These are phyloP conservation scores for Candida pseudoglaebosa DNA, from an alignment of 805 yeast species.

Conservation along the genomic window DNA sequence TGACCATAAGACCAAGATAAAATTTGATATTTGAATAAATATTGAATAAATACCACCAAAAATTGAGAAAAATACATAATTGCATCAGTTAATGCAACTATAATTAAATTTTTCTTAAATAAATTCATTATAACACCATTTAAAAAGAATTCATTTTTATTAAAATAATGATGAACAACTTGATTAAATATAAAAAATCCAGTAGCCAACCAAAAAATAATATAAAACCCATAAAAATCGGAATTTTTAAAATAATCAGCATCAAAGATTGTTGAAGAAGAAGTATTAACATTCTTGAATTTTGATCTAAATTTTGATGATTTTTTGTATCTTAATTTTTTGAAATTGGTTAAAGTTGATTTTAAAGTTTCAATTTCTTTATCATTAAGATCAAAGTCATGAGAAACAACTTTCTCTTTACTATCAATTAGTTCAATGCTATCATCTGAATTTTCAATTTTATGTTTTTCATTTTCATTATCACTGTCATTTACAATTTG, in stretches of 20 bases:
- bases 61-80: conserved; percentile 70
- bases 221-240: conserved; percentile 74
- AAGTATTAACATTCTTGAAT: background rate
- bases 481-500: background rate
- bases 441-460: too few species aligned
- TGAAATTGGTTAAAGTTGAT: background rate
- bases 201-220: conserved; percentile 71
- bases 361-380: background rate
- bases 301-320: background rate
- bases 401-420: too few species aligned
- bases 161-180: conserved; percentile 49
- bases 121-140: conserved; percentile 54
- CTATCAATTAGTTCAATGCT: too few species aligned
- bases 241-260: conserved; percentile 40
- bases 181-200: conserved; percentile 52
- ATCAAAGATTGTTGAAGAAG: conserved; percentile 48
- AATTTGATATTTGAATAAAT: conserved; percentile 38
- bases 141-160: conserved; percentile 38
- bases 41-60: conserved; percentile 57
- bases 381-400: background rate
- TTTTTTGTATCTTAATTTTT: background rate
- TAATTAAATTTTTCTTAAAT: conserved; percentile 56
- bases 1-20: conserved; percentile 71
- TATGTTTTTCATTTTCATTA: background rate
- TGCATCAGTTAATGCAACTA: conserved; percentile 72